Evolutionary conservation across 495 filamentous ascomycete species (phyloP).

Genomic region (Pseudevernia furfuracea): DNA sequence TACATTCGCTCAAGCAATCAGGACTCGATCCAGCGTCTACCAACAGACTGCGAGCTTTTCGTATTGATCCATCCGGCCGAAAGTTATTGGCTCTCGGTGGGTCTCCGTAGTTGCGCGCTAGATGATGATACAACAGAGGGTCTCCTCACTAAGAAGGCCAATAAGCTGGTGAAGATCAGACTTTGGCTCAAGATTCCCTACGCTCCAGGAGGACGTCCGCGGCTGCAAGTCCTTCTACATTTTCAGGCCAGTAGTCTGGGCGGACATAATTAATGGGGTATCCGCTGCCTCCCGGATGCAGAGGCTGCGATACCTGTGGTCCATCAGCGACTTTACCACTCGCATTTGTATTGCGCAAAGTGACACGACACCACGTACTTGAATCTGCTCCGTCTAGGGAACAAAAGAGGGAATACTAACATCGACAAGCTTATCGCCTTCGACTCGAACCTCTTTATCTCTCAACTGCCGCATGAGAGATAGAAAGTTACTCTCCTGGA

Average conservation of each 20-base stretch:
- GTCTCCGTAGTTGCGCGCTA: neutral
- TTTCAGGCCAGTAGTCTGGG: neutral
- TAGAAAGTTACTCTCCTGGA: slow-evolving; percentile 70
- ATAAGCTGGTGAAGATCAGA: neutral
- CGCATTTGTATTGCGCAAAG: slow-evolving; percentile 13
- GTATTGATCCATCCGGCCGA: neutral
- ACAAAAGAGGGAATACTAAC: slow-evolving; percentile 43
- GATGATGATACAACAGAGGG: neutral
- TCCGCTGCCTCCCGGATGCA: slow-evolving; percentile 45
- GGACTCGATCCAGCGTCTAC: neutral
- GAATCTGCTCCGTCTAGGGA: slow-evolving; percentile 29
- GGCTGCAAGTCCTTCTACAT: neutral
- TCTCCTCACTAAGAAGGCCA: neutral
- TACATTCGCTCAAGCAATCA: neutral
- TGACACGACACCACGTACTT: slow-evolving; percentile 35
- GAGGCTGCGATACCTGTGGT: slow-evolving; percentile 38
- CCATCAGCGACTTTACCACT: slow-evolving; percentile 2
- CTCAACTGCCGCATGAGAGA: slow-evolving; percentile 62
- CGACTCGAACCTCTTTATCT: slow-evolving; percentile 46
- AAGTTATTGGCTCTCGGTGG: neutral
- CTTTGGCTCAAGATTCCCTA: neutral
- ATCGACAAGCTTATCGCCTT: slow-evolving; percentile 49
- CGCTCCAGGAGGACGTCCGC: neutral
- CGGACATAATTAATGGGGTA: slow-evolving; percentile 32
- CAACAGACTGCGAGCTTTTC: no score